Percentiles rank a stretch among this genome's conserved stretches.
Conservation (phyloP, 2,329 filamentous ascomycete genomes). For the Cercospora sojina region DNA sequence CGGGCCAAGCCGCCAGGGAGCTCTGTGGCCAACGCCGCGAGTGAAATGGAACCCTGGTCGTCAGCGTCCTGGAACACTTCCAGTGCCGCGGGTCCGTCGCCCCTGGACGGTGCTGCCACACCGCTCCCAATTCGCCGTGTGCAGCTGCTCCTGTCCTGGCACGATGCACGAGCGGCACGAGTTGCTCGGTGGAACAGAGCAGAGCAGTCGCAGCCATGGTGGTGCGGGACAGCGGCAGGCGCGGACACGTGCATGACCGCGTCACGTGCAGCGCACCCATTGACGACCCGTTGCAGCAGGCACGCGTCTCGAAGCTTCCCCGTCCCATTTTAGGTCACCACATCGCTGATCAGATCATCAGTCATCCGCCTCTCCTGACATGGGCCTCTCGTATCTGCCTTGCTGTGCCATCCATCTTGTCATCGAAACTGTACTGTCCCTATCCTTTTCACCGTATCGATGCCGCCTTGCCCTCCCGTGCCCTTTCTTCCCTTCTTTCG, state of each 20-base stretch:
- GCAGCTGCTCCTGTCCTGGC: not conserved
- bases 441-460: not conserved
- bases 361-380: not conserved
- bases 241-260: not conserved
- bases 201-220: not conserved
- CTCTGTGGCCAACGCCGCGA: not conserved
- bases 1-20: not conserved
- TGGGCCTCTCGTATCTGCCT: not conserved
- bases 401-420: not conserved
- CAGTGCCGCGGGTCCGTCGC: not conserved
- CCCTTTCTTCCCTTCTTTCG: not conserved
- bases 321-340: constrained; percentile 9
- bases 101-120: not conserved
- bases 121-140: not conserved
- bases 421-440: not conserved
- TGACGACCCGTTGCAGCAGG: not conserved
- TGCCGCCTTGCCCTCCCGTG: not conserved
- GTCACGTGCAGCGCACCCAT: not conserved
- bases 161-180: not conserved
- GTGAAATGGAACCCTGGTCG: not conserved
- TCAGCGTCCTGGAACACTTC: not conserved
- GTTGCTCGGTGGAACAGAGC: not conserved
- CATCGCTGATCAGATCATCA: not conserved
- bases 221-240: not conserved
- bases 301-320: constrained; percentile 6